Evolutionary conservation across 345 rosid species (phyloP), one percentile per base, ranked within the genome.

Genomic region (Citrus cavaleriei): DNA sequence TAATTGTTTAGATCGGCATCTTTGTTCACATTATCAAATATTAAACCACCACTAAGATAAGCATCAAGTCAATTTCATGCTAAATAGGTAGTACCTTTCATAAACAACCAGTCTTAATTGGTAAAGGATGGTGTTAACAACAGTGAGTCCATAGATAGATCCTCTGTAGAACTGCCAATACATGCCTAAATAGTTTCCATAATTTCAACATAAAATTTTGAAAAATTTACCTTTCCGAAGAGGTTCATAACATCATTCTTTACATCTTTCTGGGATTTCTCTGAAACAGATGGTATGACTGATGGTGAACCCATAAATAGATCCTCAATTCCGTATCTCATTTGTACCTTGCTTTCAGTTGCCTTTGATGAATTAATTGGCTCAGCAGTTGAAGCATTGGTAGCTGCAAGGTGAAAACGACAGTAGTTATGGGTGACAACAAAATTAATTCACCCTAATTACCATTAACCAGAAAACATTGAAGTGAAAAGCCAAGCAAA

Each of bases 141-240:
- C 10, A 25, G 21, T 3, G 34, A 74, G 12, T 74, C 40, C 28
- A 37, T 74, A 42, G 60, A 61, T 42, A 42, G 70, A 63, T 4
- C 7, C 60, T 49, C 78, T 5, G 7, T 51, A 7, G 46, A 66
- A 63, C 34, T 51, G 25, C 30, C 63, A 30, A 69, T 12, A 58
- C 24, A 14, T 72, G 32, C 28, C 14, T 25, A 76, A 13, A 65
- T 21, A 30, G 1, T 35, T 78, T 64, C 54, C 35, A 66, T 46
- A 34, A 61, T 58, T 75, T 76, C 40, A 57, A 58, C 16, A 59
- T 32, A 38, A 54, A 72, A 63, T 4, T 51, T 42, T 18, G 71
- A 5, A 28, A 59, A 16, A 58, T 13, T 60, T 82, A 89, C 91
- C 92, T 88, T 89, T 77, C 81, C 87, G 77, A 86, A 86, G 70